phyloP scores from a whole-genome alignment of 305 asterid genomes.

The Euphrasia arctica region DNA sequence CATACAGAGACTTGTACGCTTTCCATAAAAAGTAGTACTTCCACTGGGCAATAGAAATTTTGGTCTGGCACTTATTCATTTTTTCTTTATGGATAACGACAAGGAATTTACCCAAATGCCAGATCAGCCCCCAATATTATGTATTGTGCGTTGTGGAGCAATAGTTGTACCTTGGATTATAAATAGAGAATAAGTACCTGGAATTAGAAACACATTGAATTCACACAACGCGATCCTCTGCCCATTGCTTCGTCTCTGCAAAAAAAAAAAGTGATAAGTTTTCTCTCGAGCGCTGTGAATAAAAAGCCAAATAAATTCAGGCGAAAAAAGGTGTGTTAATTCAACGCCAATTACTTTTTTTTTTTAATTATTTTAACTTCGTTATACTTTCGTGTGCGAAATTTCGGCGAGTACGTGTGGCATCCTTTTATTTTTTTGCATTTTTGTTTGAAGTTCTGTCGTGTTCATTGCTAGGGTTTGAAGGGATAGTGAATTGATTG shows the following conservation, averaged over 20 bases:
- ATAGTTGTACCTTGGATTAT: constrained; percentile 17
- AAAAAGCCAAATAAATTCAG: constrained; percentile 26
- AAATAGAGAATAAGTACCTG: constrained; percentile 11
- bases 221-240: constrained; percentile 6
- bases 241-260: constrained; percentile 25
- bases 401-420: constrained; percentile 23
- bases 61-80: constrained; percentile 8
- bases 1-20: constrained; percentile 21
- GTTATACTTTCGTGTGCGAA: constrained; percentile 16
- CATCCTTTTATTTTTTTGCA: not conserved
- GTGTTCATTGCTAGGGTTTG: constrained; percentile 23
- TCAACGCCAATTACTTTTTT: constrained; percentile 2
- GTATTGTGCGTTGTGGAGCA: not conserved
- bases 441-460: not conserved
- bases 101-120: not conserved
- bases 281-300: constrained; percentile 12
- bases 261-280: not conserved
- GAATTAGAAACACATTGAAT: constrained; percentile 10
- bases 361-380: constrained; percentile 11
- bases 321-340: constrained; percentile 14
- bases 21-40: constrained; percentile 6
- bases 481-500: constrained; percentile 13
- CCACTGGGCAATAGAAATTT: constrained; percentile 13
- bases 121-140: not conserved
- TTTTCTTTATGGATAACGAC: constrained; percentile 6